Base-by-base conservation (phyloP, 2,329 filamentous ascomycete genomes). In the Trichoderma koningiopsis region DNA sequence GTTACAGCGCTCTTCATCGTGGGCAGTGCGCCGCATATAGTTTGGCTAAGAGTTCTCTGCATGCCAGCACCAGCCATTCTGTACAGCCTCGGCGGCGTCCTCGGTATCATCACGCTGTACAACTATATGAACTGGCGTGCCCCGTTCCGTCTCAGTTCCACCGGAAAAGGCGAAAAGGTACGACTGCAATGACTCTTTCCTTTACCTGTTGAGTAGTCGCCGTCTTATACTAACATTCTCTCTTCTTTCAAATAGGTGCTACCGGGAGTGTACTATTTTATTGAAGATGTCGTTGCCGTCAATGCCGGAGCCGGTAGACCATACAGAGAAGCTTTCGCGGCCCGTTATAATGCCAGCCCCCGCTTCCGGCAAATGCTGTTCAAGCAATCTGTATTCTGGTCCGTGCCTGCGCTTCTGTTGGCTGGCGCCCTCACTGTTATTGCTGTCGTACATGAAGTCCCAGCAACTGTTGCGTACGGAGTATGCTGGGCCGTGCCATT, bases 281-380 rank as follows among this genome's bases (percentile, higher is more conserved):
- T 91, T 31, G 89, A 92, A 77, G 89, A 92, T 73, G 84, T 91
- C 29, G 84, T 90, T 16, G 88, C 87, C 5, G 89, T 92, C 52
- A 90, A 91, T 74, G 89, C 88, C 24, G 85, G 83, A 4, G 89
- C 87, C 11, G 80, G 80, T n/a, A 77, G 79, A 43, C 80, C 80
- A 0, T 83, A 79, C 56, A 78, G 81, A 55, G 80, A 83, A 66
- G 81, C 81, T 11, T 74, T 81, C 31, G 78, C 81, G 27, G 81
- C 81, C 10, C 76, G 81, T 27, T 83, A 82, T 71, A 76, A 78
- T 66, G 80, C 81, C 5, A 81, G 79, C 70, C 79, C 80, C 10
- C 77, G 80, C 5, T 83, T 83, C 71, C 77, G 77, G 40, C 75
- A 78, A 37, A 82, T 83, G 81, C 74, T 83, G 10, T 75, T 79